Base-by-base conservation (phyloP, 257 asterid species). In the Przewalskia tangutica region DNA sequence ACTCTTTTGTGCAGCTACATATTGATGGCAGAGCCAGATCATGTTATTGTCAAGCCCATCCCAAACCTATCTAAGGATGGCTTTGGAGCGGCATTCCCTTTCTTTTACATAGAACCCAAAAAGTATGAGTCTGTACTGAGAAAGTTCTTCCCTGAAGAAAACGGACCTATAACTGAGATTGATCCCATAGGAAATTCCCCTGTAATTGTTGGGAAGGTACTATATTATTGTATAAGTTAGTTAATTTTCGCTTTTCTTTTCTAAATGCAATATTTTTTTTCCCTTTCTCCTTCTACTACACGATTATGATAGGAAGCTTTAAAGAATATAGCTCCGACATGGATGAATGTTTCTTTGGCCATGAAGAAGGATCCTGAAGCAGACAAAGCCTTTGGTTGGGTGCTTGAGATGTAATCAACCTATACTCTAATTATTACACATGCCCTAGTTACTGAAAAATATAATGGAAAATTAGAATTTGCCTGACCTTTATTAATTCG, bases 111-210 rank as follows among this genome's bases (percentile, higher is more conserved):
- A n/a, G 99, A 93, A 79, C 99, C 99, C 18, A 88, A 91, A 88
- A 95, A 92, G 88, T 90, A 85, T 2, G 96, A 95, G 86, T 84
- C 86, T 7, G 87, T 89, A 42, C 91, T 95, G 20, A 85, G 97
- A 76, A 93, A 88, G 87, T 95, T 89, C 78, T 93, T 88, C 84
- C 97, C 99, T 5, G 87, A 83, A 86, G 92, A 91, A 71, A 86
- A 83, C 3, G 98, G 98, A 59, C 93, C 98, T n/a, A 86, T 95
- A 78, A 91, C 92, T 81, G 86, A 89, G 86, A 89, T 95, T 73
- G 95, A 95, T 84, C 97, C 99, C n/a, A 93, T 95, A 71, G 99
- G 99, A 70, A 95, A 95, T 82, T 95, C 99, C 85, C 99, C 99
- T 0, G 99, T 95, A 81, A 95, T 93, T 71, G 93, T 95, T 38